These are phyloP conservation scores for Sanguinoderma infundibulare DNA, from an alignment of 1,284 basidiomycete species.

Conservation along the genomic window DNA sequence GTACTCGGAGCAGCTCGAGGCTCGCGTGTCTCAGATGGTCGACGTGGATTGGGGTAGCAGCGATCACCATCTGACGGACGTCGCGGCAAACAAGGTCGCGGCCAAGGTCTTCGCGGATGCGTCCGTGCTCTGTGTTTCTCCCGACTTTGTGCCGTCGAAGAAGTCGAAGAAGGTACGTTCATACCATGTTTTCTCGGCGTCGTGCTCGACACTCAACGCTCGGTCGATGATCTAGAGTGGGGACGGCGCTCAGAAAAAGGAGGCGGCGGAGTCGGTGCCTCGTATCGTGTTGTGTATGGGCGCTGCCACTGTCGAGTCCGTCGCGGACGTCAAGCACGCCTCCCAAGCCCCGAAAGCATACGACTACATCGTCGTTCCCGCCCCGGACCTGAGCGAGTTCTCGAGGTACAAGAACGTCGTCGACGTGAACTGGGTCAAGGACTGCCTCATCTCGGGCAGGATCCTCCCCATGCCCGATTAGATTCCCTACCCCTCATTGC, in stretches of 20 bases:
- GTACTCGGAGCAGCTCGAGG: slow-evolving; percentile 52
- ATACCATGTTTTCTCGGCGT: background rate
- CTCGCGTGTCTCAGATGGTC: slow-evolving; percentile 69
- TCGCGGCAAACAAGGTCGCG: slow-evolving; percentile 60
- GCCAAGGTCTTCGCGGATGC: slow-evolving; percentile 57
- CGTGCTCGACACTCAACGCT: background rate
- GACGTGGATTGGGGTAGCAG: slow-evolving; percentile 73
- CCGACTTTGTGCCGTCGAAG: slow-evolving; percentile 52
- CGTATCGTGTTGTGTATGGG: slow-evolving; percentile 78
- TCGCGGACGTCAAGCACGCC: slow-evolving; percentile 43
- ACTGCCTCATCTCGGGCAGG: slow-evolving; percentile 71
- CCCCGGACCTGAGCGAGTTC: slow-evolving; percentile 39
- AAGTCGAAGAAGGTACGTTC: slow-evolving; percentile 43
- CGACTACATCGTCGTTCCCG: slow-evolving; percentile 73
- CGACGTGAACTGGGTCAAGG: slow-evolving; percentile 78
- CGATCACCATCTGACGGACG: slow-evolving; percentile 54
- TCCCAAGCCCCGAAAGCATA: slow-evolving; percentile 41
- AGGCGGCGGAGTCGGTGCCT: slow-evolving; percentile 42
- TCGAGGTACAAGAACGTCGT: slow-evolving; percentile 41
- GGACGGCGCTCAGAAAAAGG: slow-evolving; percentile 29
- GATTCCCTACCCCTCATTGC: background rate
- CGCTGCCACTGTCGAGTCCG: slow-evolving; percentile 66
- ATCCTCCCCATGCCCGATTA: slow-evolving; percentile 38
- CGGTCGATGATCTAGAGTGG: slow-evolving; percentile 7
- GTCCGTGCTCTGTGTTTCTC: slow-evolving; percentile 59